Conservation (phyloP, 2,329 filamentous ascomycete genomes). For the Macrophomina tecta region DNA sequence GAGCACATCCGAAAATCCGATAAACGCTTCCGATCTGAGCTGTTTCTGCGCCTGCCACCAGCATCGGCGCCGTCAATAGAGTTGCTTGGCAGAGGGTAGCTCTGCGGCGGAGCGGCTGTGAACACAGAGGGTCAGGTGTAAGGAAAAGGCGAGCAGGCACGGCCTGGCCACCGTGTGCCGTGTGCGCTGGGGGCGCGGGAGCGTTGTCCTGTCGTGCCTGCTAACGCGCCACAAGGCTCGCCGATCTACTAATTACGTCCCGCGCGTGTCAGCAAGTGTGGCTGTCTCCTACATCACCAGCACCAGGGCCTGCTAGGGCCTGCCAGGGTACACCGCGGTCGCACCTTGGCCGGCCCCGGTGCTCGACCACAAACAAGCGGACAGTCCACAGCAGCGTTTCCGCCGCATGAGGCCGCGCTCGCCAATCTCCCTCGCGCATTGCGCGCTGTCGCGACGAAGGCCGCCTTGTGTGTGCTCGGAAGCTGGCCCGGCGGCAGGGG, state of each 20-base stretch:
- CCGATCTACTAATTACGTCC: slow-evolving; percentile 2
- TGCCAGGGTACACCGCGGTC: background rate
- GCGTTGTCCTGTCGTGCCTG: background rate
- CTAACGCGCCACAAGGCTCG: background rate
- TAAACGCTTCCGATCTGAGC: background rate
- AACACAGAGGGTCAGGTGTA: background rate
- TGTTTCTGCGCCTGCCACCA: background rate
- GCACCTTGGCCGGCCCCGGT: background rate
- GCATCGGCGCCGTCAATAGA: background rate
- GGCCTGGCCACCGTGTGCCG: background rate
- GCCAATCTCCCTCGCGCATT: background rate
- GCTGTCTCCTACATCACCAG: background rate
- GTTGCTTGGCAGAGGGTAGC: background rate
- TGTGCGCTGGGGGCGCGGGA: background rate
- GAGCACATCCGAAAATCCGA: background rate
- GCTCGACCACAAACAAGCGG: background rate
- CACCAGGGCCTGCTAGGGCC: background rate
- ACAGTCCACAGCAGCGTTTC: slow-evolving; percentile 9
- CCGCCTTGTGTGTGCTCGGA: slow-evolving; percentile 1
- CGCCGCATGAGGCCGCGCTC: background rate
- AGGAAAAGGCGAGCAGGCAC: background rate
- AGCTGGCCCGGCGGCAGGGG: background rate
- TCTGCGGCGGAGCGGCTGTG: too few relatives aligned
- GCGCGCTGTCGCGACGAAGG: background rate
- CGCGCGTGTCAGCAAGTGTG: slow-evolving; percentile 12